Evolutionary conservation across 202 grass and related monocot species (phyloP).

Genomic region (Zizania palustris): DNA sequence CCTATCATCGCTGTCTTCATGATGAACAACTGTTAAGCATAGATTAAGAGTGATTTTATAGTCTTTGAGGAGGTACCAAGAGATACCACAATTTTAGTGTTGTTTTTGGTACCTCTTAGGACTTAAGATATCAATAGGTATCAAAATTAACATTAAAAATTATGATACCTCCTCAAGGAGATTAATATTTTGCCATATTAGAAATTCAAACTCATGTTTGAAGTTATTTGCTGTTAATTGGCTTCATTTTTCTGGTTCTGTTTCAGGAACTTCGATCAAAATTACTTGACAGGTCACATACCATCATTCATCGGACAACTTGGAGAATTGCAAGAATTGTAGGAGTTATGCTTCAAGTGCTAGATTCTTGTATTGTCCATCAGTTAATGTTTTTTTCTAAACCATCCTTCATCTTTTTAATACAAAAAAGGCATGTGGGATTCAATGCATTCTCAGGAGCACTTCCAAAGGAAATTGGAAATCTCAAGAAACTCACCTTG

Average conservation of each 20-base stretch:
- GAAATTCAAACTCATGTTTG: not conserved
- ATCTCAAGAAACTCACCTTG: not conserved
- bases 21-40: not conserved
- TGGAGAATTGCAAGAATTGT: not conserved
- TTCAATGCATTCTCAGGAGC: not conserved
- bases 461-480: not conserved
- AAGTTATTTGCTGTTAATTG: slow-evolving; percentile 1
- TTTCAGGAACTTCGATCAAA: slow-evolving; percentile 48
- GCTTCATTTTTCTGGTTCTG: not conserved
- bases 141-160: too few species aligned
- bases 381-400: not conserved
- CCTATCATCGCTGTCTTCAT: not conserved
- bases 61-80: too few species aligned
- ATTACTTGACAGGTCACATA: not conserved
- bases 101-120: too few species aligned
- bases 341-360: not conserved
- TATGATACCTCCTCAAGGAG: too few species aligned
- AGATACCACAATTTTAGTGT: too few species aligned
- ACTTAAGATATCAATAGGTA: too few species aligned
- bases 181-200: not conserved
- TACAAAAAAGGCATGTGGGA: not conserved
- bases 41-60: too few species aligned
- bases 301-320: not conserved
- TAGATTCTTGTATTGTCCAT: not conserved
- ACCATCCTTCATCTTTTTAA: slow-evolving; percentile 7